These are phyloP conservation scores for Prunus mongolica DNA, from an alignment of 306 rosid genomes.

Conservation along the genomic window DNA sequence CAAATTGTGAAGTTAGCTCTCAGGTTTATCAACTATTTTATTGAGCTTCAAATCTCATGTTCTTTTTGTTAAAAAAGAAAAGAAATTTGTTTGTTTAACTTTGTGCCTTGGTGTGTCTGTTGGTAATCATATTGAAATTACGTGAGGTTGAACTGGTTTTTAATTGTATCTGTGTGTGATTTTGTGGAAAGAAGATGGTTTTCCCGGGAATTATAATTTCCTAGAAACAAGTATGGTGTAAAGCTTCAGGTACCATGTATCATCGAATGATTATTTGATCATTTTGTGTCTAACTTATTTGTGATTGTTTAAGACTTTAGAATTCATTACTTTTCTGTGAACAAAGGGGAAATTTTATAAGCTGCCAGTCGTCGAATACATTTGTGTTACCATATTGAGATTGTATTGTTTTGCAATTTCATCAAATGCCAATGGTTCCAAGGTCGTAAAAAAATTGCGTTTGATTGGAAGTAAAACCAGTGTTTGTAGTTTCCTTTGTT, in stretches of 20 bases:
- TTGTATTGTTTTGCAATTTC: background rate
- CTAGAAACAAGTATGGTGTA: background rate
- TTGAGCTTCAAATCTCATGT: background rate
- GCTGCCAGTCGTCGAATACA: background rate
- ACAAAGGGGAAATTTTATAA: background rate
- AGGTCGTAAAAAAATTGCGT: background rate
- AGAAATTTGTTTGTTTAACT: too few species aligned
- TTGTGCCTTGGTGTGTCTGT: background rate
- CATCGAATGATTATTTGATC: background rate
- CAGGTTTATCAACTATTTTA: background rate
- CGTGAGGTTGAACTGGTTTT: background rate
- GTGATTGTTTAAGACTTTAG: background rate
- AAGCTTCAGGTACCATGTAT: background rate
- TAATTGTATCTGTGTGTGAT: background rate
- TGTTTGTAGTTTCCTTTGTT: too few species aligned
- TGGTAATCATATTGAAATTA: background rate
- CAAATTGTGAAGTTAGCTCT: background rate
- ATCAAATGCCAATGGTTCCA: background rate
- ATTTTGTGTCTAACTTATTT: background rate
- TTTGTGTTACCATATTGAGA: background rate
- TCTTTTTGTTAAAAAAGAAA: too few species aligned
- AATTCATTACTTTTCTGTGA: background rate
- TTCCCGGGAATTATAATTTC: background rate
- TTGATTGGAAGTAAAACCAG: too few species aligned
- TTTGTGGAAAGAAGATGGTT: background rate